Percentiles rank a stretch among this genome's conserved stretches.
These are phyloP conservation scores for Phyllostachys edulis DNA, from an alignment of 176 grass and related monocot genomes.

Conservation along the genomic window DNA sequence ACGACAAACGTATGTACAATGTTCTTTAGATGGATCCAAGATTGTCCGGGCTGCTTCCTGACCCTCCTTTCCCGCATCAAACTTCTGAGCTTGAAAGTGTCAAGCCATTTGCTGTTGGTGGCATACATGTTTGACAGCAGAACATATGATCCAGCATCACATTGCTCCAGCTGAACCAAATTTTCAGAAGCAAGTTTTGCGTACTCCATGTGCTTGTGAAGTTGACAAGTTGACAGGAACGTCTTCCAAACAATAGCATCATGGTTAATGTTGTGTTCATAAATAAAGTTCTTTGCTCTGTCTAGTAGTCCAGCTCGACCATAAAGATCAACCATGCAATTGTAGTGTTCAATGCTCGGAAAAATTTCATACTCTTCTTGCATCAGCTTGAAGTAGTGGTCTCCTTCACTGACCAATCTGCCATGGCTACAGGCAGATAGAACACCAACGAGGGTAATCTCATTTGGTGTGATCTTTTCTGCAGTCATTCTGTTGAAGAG, in stretches of 20 bases:
- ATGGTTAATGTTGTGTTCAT: conserved; percentile 46
- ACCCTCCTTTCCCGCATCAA: conserved; percentile 50
- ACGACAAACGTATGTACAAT: conserved; percentile 43
- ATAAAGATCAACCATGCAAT: conserved; percentile 76
- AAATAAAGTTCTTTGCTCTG: conserved; percentile 54
- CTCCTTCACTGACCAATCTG: conserved; percentile 46
- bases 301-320: conserved; percentile 52
- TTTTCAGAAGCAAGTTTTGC: conserved; percentile 52
- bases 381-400: conserved; percentile 48
- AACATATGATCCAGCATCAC: conserved; percentile 57
- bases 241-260: conserved; percentile 62
- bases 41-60: conserved; percentile 48
- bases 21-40: conserved; percentile 64
- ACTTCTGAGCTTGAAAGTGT: conserved; percentile 55
- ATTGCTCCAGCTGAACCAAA: conserved; percentile 51
- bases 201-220: conserved; percentile 56
- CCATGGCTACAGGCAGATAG: conserved; percentile 60
- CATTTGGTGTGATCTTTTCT: conserved; percentile 54
- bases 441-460: conserved; percentile 46
- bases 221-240: conserved; percentile 54
- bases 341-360: conserved; percentile 58
- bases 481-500: conserved; percentile 44
- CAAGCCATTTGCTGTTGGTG: conserved; percentile 51
- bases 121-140: conserved; percentile 72
- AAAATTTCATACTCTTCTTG: conserved; percentile 47